Evolutionary conservation across 2,329 filamentous ascomycete species (phyloP).

Genomic region (Exophiala sp.): DNA sequence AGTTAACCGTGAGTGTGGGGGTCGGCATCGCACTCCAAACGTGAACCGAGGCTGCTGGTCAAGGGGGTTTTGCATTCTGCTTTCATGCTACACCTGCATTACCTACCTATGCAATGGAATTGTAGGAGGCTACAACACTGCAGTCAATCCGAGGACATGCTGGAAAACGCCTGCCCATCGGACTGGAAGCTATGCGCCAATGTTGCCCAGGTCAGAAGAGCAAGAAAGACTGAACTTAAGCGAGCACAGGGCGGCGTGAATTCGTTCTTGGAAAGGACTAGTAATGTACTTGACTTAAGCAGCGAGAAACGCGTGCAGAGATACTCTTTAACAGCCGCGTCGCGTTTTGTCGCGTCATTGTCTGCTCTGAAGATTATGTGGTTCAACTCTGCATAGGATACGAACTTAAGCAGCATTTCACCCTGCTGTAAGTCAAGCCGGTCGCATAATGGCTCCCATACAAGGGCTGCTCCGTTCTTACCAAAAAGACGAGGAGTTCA

Average conservation of each 20-base stretch:
- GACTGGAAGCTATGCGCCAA: conserved; percentile 3
- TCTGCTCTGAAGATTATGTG: too few species aligned
- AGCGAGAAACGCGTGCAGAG: too few species aligned
- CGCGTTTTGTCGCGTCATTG: too few species aligned
- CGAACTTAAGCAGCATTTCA: neutral
- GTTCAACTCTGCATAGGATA: too few species aligned
- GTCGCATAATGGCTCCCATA: conserved; percentile 13
- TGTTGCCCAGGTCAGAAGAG: conserved; percentile 2
- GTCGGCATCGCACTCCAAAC: neutral
- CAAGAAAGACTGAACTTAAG: too few species aligned
- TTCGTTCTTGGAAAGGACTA: too few species aligned
- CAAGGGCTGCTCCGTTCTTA: conserved; percentile 17
- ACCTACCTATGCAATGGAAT: too few species aligned
- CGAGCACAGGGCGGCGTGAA: too few species aligned
- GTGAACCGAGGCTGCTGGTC: neutral
- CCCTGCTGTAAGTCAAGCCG: neutral
- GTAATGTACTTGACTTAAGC: too few species aligned
- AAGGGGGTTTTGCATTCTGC: too few species aligned
- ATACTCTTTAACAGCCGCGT: too few species aligned
- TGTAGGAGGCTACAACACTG: neutral
- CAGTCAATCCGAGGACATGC: neutral
- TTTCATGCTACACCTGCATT: too few species aligned
- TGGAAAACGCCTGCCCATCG: conserved; percentile 1
- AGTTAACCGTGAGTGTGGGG: neutral
- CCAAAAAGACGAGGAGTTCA: conserved; percentile 34